Evolutionary conservation across 2,329 filamentous ascomycete genomes (phyloP).

Genomic region (Dichotomopilus funicola): DNA sequence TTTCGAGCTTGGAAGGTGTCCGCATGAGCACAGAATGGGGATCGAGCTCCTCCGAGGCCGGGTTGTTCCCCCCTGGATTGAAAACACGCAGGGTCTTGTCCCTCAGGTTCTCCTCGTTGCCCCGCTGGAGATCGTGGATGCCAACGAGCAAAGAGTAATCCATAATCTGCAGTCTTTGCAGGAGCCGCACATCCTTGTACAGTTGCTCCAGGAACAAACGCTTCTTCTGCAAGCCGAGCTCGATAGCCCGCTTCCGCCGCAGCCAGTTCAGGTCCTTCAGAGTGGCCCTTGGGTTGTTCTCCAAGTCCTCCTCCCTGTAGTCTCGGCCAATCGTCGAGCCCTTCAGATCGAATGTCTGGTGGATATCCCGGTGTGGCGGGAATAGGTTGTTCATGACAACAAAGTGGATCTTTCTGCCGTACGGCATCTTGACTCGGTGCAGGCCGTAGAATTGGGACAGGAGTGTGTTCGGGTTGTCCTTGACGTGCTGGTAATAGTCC

Average conservation of each 20-base stretch:
- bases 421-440: slow-evolving; percentile 96
- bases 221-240: slow-evolving; percentile 86
- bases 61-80: slow-evolving; percentile 69
- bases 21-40: slow-evolving; percentile 64
- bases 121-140: slow-evolving; percentile 82
- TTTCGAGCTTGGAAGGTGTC: slow-evolving; percentile 91
- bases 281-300: slow-evolving; percentile 83
- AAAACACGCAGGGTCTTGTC: slow-evolving; percentile 90
- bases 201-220: slow-evolving; percentile 83
- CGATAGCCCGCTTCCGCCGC: slow-evolving; percentile 73
- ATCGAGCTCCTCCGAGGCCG: slow-evolving; percentile 45
- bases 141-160: slow-evolving; percentile 95
- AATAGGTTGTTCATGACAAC: slow-evolving; percentile 99
- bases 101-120: slow-evolving; percentile 90
- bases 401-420: slow-evolving; percentile 97
- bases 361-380: slow-evolving; percentile 93
- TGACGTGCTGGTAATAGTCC: slow-evolving; percentile 91
- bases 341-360: slow-evolving; percentile 94
- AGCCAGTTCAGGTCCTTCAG: slow-evolving; percentile 97
- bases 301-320: slow-evolving; percentile 80
- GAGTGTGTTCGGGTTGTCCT: slow-evolving; percentile 89
- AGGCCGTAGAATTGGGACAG: slow-evolving; percentile 97
- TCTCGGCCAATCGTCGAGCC: slow-evolving; percentile 92
- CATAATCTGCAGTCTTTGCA: slow-evolving; percentile 93
- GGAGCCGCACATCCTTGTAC: slow-evolving; percentile 73